Evolutionary conservation across 2,329 filamentous ascomycete genomes (phyloP).

Genomic region (Sporothrix curviconia): DNA sequence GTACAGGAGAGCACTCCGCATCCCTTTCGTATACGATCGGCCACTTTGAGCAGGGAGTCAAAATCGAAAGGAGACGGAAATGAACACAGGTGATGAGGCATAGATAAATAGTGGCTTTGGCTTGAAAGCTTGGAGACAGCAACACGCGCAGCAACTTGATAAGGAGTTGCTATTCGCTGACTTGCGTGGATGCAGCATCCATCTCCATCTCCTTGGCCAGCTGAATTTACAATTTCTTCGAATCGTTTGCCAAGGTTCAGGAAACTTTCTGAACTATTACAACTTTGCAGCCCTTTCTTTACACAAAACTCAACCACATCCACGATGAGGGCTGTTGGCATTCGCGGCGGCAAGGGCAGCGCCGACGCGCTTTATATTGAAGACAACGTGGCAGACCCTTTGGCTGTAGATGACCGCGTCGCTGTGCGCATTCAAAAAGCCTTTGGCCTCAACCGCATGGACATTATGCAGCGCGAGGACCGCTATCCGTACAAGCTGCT

Average conservation of each 20-base stretch:
- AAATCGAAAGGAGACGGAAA: neutral
- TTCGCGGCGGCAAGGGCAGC: constrained; percentile 1
- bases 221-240: no score
- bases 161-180: no score
- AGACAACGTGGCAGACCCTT: constrained; percentile 1
- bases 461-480: constrained; percentile 8
- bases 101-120: no score
- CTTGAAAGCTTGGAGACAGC: no score
- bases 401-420: neutral
- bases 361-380: constrained; percentile 6
- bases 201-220: no score
- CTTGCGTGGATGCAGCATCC: no score
- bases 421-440: constrained; percentile 2
- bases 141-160: no score
- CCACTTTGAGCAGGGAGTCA: neutral
- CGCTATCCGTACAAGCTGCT: constrained; percentile 1
- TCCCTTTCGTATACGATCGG: neutral
- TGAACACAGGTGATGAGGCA: neutral
- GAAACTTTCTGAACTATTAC: neutral
- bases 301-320: no score
- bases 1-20: no score
- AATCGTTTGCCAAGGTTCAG: no score
- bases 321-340: constrained; percentile 6
- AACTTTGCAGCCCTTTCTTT: neutral
- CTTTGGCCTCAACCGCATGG: constrained; percentile 4